Evolutionary conservation across 2,329 filamentous ascomycete species (phyloP).

Genomic region (Coccinonectria pachysandricola): DNA sequence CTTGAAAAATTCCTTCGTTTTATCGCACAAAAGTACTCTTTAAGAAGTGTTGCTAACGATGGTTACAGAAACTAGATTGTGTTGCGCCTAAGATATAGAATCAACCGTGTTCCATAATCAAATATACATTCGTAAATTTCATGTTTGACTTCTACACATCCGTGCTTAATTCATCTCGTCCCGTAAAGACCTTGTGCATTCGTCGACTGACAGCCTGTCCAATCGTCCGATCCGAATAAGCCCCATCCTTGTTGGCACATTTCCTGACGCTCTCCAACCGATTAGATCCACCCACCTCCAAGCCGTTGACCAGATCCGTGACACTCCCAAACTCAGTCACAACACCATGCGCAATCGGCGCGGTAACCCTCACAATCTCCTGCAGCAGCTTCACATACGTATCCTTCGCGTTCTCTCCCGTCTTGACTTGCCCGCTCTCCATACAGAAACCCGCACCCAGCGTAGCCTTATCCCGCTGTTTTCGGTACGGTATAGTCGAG

Average conservation of each 20-base stretch:
- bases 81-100: neutral
- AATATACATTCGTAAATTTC: too few relatives aligned
- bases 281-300: constrained; percentile 48
- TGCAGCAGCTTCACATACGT: constrained; percentile 68
- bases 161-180: constrained; percentile 42
- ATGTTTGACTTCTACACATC: constrained; percentile 44
- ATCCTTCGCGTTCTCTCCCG: constrained; percentile 54
- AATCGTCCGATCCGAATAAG: constrained; percentile 41
- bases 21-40: constrained; percentile 15
- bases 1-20: constrained; percentile 11
- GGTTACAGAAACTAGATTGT: constrained; percentile 6
- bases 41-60: constrained; percentile 14
- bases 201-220: constrained; percentile 49
- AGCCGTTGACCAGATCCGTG: constrained; percentile 44
- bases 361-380: constrained; percentile 62
- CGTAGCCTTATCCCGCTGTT: constrained; percentile 36
- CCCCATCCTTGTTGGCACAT: constrained; percentile 47
- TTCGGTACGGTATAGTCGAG: constrained; percentile 63
- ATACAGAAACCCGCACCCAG: constrained; percentile 62
- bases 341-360: constrained; percentile 62
- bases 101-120: too few relatives aligned
- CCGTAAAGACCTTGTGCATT: constrained; percentile 50
- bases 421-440: constrained; percentile 65
- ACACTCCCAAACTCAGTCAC: constrained; percentile 49
- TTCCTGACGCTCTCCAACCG: constrained; percentile 52